Evolutionary conservation across 306 rosid species (phyloP).

Genomic region (Inga oerstediana): DNA sequence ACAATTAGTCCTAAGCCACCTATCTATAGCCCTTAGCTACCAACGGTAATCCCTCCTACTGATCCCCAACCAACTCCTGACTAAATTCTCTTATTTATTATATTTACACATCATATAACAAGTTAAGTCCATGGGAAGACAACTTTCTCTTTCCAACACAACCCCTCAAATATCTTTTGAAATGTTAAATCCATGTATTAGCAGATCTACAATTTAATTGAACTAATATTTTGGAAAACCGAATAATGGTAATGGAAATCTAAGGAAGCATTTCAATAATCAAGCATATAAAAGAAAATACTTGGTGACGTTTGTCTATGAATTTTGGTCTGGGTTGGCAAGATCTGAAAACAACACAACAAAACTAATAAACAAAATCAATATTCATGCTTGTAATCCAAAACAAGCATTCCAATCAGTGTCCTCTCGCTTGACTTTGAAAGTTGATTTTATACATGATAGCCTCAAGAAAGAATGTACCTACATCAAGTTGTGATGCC

Average conservation of each 20-base stretch:
- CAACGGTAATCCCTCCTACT: background rate
- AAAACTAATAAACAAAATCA: constrained; percentile 8
- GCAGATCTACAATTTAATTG: background rate
- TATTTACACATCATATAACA: background rate
- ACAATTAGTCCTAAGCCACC: background rate
- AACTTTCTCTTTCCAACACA: constrained; percentile 5
- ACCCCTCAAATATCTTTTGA: constrained; percentile 25
- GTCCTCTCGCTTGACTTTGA: constrained; percentile 27
- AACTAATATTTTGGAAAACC: background rate
- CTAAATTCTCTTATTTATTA: background rate
- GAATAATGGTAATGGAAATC: constrained; percentile 4
- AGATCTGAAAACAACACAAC: constrained; percentile 18
- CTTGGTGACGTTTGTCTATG: constrained; percentile 24
- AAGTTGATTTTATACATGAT: constrained; percentile 29
- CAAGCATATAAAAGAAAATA: constrained; percentile 4
- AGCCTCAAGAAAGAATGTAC: constrained; percentile 37
- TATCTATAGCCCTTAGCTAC: background rate
- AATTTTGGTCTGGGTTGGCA: constrained; percentile 10
- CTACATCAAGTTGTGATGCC: constrained; percentile 74
- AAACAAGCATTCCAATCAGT: background rate
- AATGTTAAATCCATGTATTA: constrained; percentile 20
- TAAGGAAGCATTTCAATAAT: constrained; percentile 16
- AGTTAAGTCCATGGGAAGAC: constrained; percentile 9
- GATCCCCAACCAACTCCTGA: background rate
- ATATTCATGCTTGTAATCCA: constrained; percentile 1